phyloP scores from a whole-genome alignment of 352 stramenopile genomes.

The Phytopythium oedochilum region DNA sequence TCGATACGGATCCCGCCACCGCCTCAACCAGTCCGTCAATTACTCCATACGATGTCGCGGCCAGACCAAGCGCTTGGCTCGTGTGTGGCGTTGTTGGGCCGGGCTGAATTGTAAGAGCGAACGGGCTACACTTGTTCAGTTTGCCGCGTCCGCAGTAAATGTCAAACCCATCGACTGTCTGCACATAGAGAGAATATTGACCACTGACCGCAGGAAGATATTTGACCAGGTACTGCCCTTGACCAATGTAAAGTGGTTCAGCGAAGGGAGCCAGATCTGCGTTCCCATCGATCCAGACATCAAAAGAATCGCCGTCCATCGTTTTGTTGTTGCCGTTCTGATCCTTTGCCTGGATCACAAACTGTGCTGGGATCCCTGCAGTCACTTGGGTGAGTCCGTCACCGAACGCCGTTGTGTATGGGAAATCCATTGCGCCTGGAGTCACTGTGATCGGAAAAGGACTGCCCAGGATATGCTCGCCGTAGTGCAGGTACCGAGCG shows the following conservation, averaged over 20 bases:
- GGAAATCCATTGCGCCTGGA: constrained; percentile 93
- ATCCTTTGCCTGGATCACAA: constrained; percentile 94
- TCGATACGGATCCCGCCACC: constrained; percentile 88
- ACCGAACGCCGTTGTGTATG: constrained; percentile 91
- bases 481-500: constrained; percentile 72
- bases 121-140: constrained; percentile 93
- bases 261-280: constrained; percentile 53
- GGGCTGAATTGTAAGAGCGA: constrained; percentile 81
- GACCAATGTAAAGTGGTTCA: constrained; percentile 82
- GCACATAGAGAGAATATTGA: constrained; percentile 87
- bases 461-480: constrained; percentile 92
- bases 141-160: constrained; percentile 94
- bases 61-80: constrained; percentile 82
- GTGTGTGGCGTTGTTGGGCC: constrained; percentile 87
- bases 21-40: constrained; percentile 90
- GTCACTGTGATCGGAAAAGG: constrained; percentile 89
- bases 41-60: constrained; percentile 41
- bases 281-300: constrained; percentile 51
- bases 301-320: constrained; percentile 65
- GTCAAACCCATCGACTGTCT: constrained; percentile 88
- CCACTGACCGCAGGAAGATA: constrained; percentile 87
- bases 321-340: constrained; percentile 92
- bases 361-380: constrained; percentile 84
- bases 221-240: constrained; percentile 88
- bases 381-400: constrained; percentile 62